Evolutionary conservation across 2,329 filamentous ascomycete species (phyloP).

Genomic region (Torrubiellomyces zombiae): DNA sequence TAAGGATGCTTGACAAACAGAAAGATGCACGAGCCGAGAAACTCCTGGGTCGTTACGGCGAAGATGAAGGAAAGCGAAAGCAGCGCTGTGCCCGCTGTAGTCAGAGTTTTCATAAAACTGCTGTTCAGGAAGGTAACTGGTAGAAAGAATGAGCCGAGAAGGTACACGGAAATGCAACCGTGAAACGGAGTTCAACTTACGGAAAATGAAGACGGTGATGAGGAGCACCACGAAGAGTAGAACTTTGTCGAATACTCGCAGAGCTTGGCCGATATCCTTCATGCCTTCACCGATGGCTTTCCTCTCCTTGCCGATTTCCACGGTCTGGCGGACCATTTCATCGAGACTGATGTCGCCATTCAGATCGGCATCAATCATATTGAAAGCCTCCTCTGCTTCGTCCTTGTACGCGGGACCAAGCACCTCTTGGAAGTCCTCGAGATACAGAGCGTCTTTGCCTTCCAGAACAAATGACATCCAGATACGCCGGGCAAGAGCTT

Average conservation of each 20-base stretch:
- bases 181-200: slow-evolving; percentile 26
- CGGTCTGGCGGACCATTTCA: slow-evolving; percentile 81
- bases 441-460: slow-evolving; percentile 60
- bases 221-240: slow-evolving; percentile 68
- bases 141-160: slow-evolving; percentile 2
- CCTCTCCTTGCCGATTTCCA: slow-evolving; percentile 69
- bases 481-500: slow-evolving; percentile 83
- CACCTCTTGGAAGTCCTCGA: slow-evolving; percentile 76
- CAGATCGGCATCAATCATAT: slow-evolving; percentile 62
- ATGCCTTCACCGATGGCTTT: slow-evolving; percentile 85
- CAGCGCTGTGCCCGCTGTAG: slow-evolving; percentile 79
- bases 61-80: slow-evolving; percentile 97
- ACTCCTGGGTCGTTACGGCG: slow-evolving; percentile 77
- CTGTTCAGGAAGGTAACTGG: slow-evolving; percentile 73
- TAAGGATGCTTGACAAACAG: slow-evolving; percentile 97
- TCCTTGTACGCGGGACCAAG: slow-evolving; percentile 56
- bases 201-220: slow-evolving; percentile 68
- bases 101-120: slow-evolving; percentile 69
- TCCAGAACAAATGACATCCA: slow-evolving; percentile 98
- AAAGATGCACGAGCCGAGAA: slow-evolving; percentile 97
- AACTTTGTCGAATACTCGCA: slow-evolving; percentile 77
- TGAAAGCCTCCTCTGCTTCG: slow-evolving; percentile 77
- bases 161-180: neutral
- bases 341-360: slow-evolving; percentile 93
- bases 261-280: slow-evolving; percentile 93